phyloP scores from a whole-genome alignment of 164 flowering plant genomes.

The Protea cynaroides region DNA sequence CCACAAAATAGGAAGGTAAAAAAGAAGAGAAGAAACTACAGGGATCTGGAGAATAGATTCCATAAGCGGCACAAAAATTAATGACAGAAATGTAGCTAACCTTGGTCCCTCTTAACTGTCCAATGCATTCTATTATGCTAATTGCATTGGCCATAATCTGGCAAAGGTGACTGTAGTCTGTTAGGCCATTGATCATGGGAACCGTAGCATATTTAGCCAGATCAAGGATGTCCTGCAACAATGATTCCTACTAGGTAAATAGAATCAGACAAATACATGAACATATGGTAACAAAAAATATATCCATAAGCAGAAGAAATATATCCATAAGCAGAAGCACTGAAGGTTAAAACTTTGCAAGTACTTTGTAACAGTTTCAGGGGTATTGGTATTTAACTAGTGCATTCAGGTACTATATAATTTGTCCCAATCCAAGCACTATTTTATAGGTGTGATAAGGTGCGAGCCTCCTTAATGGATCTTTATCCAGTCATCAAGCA shows the following conservation, averaged over 20 bases:
- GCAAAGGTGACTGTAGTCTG: slow-evolving; percentile 96
- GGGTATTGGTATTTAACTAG: not conserved
- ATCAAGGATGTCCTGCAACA: slow-evolving; percentile 82
- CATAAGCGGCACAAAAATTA: not conserved
- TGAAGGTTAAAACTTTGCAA: not conserved
- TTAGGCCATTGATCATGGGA: slow-evolving; percentile 89
- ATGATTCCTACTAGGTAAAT: not conserved
- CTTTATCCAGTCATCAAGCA: not conserved
- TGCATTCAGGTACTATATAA: too few relatives aligned
- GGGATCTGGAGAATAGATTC: too few relatives aligned
- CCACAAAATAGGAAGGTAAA: too few relatives aligned
- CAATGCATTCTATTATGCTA: slow-evolving; percentile 88
- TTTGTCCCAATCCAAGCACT: not conserved
- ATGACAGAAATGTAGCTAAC: slow-evolving; percentile 32
- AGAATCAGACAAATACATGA: slow-evolving; percentile 1
- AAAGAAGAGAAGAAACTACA: too few relatives aligned
- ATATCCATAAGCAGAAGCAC: not conserved
- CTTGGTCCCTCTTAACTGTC: slow-evolving; percentile 88
- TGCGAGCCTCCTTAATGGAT: not conserved
- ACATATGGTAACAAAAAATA: not conserved
- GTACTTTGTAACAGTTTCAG: not conserved
- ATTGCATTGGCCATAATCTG: slow-evolving; percentile 99
- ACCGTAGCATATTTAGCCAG: slow-evolving; percentile 79
- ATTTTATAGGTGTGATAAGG: not conserved
- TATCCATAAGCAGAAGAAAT: too few relatives aligned